phyloP scores from a whole-genome alignment of 169 alveolate species.

The Plasmodium billcollinsi region DNA sequence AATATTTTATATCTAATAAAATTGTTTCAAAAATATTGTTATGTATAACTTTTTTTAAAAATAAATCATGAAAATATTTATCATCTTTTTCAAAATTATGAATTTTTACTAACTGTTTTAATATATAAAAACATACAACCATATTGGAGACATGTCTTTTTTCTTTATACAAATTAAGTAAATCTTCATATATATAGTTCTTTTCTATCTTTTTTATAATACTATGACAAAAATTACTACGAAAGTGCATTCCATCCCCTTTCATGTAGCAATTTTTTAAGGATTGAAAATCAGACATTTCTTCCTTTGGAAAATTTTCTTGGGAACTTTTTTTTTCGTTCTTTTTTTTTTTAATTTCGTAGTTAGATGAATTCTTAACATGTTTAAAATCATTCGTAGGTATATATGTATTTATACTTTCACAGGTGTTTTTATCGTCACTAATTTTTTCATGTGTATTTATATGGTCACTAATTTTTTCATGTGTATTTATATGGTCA shows the following conservation, averaged over 20 bases:
- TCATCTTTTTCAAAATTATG: constrained; percentile 51
- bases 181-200: constrained; percentile 52
- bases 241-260: not conserved
- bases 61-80: constrained; percentile 9
- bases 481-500: too few relatives aligned
- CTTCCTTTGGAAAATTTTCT: not conserved
- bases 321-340: not conserved
- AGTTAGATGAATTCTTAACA: too few relatives aligned
- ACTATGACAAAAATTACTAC: constrained; percentile 31
- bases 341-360: not conserved
- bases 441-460: not conserved
- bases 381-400: too few relatives aligned
- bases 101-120: constrained; percentile 45
- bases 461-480: too few relatives aligned
- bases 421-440: not conserved
- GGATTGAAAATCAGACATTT: not conserved
- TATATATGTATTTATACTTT: not conserved
- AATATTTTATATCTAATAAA: constrained; percentile 28
- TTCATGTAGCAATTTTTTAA: constrained; percentile 9
- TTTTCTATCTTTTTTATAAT: constrained; percentile 65
- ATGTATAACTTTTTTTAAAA: constrained; percentile 29
- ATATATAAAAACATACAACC: constrained; percentile 65
- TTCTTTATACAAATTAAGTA: constrained; percentile 32
- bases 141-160: constrained; percentile 65
- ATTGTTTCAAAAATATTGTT: constrained; percentile 37